These are phyloP conservation scores for Ceratobasidium sp. DNA, from an alignment of 1,284 basidiomycete species.

Conservation along the genomic window DNA sequence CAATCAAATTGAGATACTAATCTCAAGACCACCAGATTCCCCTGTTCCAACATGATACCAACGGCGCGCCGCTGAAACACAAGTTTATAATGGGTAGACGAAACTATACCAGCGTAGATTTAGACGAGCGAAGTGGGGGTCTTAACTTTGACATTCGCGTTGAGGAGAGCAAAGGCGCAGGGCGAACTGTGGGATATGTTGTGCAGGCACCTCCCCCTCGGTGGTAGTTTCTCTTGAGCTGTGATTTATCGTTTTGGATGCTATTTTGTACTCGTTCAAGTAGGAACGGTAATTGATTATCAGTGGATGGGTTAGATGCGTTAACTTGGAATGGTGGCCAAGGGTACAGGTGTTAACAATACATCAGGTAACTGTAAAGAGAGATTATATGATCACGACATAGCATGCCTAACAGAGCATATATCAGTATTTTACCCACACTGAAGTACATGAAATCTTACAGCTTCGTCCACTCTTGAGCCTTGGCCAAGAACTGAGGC, in stretches of 20 bases:
- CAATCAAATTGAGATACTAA: background rate
- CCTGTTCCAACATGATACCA: slow-evolving; percentile 80
- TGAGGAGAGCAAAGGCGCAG: slow-evolving; percentile 83
- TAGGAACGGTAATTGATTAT: background rate
- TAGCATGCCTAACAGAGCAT: background rate
- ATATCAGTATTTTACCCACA: background rate
- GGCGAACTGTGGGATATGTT: slow-evolving; percentile 70
- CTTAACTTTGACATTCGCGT: slow-evolving; percentile 89
- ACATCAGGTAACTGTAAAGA: too few relatives aligned
- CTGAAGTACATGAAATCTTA: slow-evolving; percentile 53
- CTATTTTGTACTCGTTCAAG: slow-evolving; percentile 7
- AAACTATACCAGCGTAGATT: slow-evolving; percentile 88
- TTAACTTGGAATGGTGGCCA: slow-evolving; percentile 4
- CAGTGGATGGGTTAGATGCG: background rate
- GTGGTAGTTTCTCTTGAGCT: slow-evolving; percentile 45
- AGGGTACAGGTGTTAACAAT: background rate
- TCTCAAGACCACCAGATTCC: slow-evolving; percentile 65
- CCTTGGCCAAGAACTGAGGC: slow-evolving; percentile 72
- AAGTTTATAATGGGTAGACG: slow-evolving; percentile 86
- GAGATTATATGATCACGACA: slow-evolving; percentile 1
- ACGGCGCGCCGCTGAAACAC: slow-evolving; percentile 73
- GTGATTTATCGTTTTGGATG: slow-evolving; percentile 19
- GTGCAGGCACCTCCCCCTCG: slow-evolving; percentile 50
- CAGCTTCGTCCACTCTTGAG: slow-evolving; percentile 86
- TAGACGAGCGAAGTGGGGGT: slow-evolving; percentile 69